Evolutionary conservation across 164 flowering plant species (phyloP).

Genomic region (Vitis labrusca): DNA sequence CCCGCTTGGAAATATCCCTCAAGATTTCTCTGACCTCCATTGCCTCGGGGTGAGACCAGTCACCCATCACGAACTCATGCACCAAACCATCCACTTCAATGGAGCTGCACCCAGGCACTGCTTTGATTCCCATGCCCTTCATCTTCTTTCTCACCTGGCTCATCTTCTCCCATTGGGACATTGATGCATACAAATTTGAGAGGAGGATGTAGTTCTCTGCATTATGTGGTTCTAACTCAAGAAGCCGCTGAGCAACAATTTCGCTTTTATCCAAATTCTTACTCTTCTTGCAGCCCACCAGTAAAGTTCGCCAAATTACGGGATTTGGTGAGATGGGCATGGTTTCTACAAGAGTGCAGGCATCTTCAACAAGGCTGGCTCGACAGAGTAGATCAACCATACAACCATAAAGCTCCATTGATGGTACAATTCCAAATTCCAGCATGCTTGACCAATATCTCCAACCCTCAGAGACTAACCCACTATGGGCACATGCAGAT

Average conservation of each 20-base stretch:
- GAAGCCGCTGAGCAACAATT: constrained; percentile 31
- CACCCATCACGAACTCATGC: constrained; percentile 45
- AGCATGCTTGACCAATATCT: constrained; percentile 36
- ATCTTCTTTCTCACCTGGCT: constrained; percentile 38
- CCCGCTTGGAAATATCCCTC: constrained; percentile 29
- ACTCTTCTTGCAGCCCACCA: constrained; percentile 36
- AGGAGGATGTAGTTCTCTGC: constrained; percentile 44
- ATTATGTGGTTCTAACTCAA: constrained; percentile 43
- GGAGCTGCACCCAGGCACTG: constrained; percentile 44
- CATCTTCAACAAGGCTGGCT: constrained; percentile 37
- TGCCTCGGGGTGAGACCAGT: constrained; percentile 42
- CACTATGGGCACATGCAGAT: constrained; percentile 50
- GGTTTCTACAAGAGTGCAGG: constrained; percentile 25
- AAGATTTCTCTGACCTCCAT: constrained; percentile 27
- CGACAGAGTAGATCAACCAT: constrained; percentile 54
- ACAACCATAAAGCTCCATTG: constrained; percentile 53
- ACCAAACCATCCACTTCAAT: constrained; percentile 44
- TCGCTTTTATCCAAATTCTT: constrained; percentile 28
- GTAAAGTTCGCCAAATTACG: constrained; percentile 45
- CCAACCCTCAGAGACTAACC: constrained; percentile 34
- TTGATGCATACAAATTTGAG: constrained; percentile 39
- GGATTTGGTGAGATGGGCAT: constrained; percentile 35
- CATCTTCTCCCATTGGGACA: constrained; percentile 37
- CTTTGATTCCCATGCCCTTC: constrained; percentile 39
- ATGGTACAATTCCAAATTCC: constrained; percentile 33